Conservation (phyloP, 2,329 filamentous ascomycete species). For the Neoscytalidium dimidiatum region DNA sequence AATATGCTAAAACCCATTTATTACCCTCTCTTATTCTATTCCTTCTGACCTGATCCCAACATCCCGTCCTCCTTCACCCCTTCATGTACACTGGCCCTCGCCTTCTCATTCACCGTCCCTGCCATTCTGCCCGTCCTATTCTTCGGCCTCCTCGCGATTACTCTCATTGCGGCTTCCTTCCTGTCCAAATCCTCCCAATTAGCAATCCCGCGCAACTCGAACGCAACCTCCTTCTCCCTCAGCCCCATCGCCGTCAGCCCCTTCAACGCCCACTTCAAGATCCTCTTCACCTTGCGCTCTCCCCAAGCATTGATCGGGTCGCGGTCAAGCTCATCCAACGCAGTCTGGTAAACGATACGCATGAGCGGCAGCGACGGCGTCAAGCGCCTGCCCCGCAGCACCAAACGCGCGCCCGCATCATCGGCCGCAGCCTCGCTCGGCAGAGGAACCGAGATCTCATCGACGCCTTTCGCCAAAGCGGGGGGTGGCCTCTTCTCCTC, state of each 20-base stretch:
- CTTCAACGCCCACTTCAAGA: not conserved
- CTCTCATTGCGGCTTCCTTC: not conserved
- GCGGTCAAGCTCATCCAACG: not conserved
- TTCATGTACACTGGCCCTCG: not conserved
- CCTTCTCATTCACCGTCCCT: not conserved
- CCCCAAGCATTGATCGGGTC: not conserved
- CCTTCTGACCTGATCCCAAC: no score
- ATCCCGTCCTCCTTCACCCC: not conserved
- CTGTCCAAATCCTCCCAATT: no score
- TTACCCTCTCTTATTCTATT: no score
- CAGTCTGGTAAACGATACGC: constrained; percentile 6
- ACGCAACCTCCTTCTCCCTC: not conserved
- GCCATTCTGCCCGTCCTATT: not conserved
- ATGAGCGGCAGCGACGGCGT: not conserved
- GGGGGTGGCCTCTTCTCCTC: not conserved
- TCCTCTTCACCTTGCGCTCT: not conserved
- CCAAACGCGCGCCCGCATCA: not conserved
- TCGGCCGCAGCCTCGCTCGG: not conserved
- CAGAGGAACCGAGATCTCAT: not conserved
- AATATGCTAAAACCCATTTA: no score
- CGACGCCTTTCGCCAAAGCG: not conserved
- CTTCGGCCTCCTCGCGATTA: not conserved
- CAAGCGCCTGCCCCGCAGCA: not conserved
- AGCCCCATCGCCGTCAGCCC: not conserved
- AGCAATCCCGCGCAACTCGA: not conserved